Evolutionary conservation across 306 rosid species (phyloP).

Genomic region (Argentina anserina): DNA sequence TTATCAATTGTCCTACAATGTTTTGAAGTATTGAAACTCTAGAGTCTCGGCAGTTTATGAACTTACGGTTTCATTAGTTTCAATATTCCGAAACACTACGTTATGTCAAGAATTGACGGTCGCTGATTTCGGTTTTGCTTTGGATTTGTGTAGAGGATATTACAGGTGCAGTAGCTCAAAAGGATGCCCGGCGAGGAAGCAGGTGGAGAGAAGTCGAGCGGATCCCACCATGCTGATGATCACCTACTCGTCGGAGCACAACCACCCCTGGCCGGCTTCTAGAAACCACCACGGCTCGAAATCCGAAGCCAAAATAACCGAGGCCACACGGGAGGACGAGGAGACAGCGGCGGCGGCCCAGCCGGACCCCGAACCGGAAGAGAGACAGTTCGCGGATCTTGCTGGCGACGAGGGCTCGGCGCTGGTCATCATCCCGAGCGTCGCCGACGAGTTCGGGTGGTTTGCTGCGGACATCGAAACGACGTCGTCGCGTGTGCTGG

Average conservation of each 20-base stretch:
- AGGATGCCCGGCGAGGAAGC: slow-evolving; percentile 96
- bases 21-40: too few species aligned
- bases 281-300: slow-evolving; percentile 34
- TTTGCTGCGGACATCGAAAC: slow-evolving; percentile 61
- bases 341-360: background rate
- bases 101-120: background rate
- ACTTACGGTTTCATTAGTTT: too few species aligned
- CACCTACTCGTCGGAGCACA: slow-evolving; percentile 85
- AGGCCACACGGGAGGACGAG: background rate
- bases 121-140: background rate
- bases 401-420: slow-evolving; percentile 23
- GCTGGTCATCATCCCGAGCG: slow-evolving; percentile 11
- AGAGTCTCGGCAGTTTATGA: too few species aligned
- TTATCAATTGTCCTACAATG: too few species aligned
- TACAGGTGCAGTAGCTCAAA: slow-evolving; percentile 88
- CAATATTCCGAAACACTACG: background rate
- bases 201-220: slow-evolving; percentile 77
- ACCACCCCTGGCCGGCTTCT: slow-evolving; percentile 77
- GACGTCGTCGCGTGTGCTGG: slow-evolving; percentile 49
- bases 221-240: slow-evolving; percentile 87
- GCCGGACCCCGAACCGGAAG: slow-evolving; percentile 1
- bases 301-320: slow-evolving; percentile 10
- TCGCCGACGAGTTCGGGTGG: slow-evolving; percentile 61
- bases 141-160: slow-evolving; percentile 58
- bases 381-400: slow-evolving; percentile 39